phyloP scores from a whole-genome alignment of 208 protist species.

The Tritrichomonas foetus region DNA sequence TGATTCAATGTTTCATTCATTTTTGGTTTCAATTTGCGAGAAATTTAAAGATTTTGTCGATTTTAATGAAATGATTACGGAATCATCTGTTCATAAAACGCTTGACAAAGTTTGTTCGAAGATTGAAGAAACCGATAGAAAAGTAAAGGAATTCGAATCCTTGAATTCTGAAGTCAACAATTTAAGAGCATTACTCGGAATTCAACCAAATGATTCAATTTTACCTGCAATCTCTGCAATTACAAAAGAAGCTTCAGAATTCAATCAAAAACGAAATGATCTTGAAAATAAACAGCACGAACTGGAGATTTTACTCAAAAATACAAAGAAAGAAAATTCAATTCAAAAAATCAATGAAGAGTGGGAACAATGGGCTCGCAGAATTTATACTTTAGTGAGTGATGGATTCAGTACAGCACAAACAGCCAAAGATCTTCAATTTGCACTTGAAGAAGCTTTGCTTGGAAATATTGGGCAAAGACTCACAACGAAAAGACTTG shows the following conservation, averaged over 20 bases:
- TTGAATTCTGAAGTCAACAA: neutral
- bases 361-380: neutral
- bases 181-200: neutral
- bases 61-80: neutral
- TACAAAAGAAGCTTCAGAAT: neutral
- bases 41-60: conserved; percentile 10
- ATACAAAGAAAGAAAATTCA: neutral
- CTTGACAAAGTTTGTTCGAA: neutral
- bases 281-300: neutral
- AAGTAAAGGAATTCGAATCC: neutral
- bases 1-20: neutral
- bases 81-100: neutral
- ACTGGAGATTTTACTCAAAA: neutral
- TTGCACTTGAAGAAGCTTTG: conserved; percentile 21
- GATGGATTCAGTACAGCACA: neutral
- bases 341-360: neutral
- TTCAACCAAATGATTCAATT: neutral
- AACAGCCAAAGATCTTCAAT: neutral
- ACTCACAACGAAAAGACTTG: neutral
- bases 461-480: neutral
- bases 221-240: neutral
- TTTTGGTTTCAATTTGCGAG: neutral
- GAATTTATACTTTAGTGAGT: neutral
- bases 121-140: neutral
- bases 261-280: neutral